A percentile compares a stretch with the other conserved stretches of the same genome.
These are phyloP conservation scores for Fusarium sterilihyphosum DNA, from an alignment of 2,329 filamentous ascomycete species.

Conservation along the genomic window DNA sequence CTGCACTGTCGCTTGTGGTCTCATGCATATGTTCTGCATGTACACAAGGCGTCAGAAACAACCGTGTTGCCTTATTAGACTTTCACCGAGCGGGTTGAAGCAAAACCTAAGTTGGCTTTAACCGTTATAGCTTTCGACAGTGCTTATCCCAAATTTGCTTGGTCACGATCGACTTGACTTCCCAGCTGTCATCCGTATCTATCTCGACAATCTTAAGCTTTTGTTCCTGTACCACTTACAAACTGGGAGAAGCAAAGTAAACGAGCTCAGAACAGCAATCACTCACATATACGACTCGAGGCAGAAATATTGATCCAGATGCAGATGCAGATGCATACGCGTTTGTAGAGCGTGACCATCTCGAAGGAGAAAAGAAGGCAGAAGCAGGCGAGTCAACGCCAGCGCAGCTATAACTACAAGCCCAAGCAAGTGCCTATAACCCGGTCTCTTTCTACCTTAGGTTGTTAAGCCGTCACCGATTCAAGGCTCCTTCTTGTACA, in stretches of 20 bases:
- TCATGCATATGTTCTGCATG: conserved; percentile 7
- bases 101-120: not conserved
- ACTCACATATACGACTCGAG: conserved; percentile 12
- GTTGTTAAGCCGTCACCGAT: conserved; percentile 14
- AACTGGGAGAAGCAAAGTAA: conserved; percentile 14
- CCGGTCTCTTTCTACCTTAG: conserved; percentile 11
- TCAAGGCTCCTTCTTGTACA: conserved; percentile 23
- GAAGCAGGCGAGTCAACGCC: conserved; percentile 28
- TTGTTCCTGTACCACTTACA: conserved; percentile 13
- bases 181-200: not conserved
- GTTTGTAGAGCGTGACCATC: conserved; percentile 4
- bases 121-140: conserved; percentile 9
- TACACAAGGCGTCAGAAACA: conserved; percentile 34
- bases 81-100: conserved; percentile 15
- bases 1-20: conserved; percentile 10
- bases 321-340: conserved; percentile 21
- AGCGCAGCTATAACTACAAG: conserved; percentile 22
- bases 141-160: not conserved
- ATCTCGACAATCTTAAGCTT: not conserved
- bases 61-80: conserved; percentile 25
- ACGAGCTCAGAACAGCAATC: conserved; percentile 6
- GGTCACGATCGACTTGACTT: not conserved
- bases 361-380: conserved; percentile 7
- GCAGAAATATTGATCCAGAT: conserved; percentile 19
- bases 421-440: conserved; percentile 9